Evolutionary conservation across 768 basidiomycete species (phyloP), one percentile per base, ranked within the genome.

Genomic region (Lactarius tabidus): DNA sequence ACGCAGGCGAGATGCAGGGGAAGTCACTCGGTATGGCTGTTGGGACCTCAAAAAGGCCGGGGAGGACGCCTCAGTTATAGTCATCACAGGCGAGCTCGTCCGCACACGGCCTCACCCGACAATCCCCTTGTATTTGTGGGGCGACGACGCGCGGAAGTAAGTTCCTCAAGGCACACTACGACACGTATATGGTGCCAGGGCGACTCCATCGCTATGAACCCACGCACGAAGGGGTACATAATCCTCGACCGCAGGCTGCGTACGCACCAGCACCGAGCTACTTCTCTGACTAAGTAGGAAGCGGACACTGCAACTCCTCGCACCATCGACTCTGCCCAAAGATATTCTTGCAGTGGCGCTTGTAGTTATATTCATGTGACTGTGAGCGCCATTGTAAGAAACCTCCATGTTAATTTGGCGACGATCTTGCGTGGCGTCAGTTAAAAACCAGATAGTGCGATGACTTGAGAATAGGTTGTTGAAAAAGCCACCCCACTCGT

Each of bases 71-170:
- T 78, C 79, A 58, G 52, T 74, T 31, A 73, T 72, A 0, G 76
- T 75, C 1, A 59, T 76, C 56, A 80, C 87, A 8, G 86, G 86
- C n/a, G 87, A 88, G 70, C 75, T 88, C 48, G 85, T 87, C 8
- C 84, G 87, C 71, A 87, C 87, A 7, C 79, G 86, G 1, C 84
- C 89, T 7, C 89, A 90, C 71, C 86, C 87, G 3, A 88, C 87
- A 3, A 71, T 90, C 33, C 89, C 89, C 6, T 69, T 89, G 10
- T 77, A 74, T 57, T 88, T 90, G 74, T 85, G 89, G 84, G 87
- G 85, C 10, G 88, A 91, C 64, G 77, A 81, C 28, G 56, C 62
- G 75, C 3, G 83, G 84, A 1, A 77, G 82, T 70, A 88, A 84
- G 71, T 80, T 87, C 65, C 78, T 79, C 29, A 83, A 85, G 17